Evolutionary conservation across 148 eudicot species (phyloP), one percentile per base, ranked within the genome.

Genomic region (Nyssa sinensis): DNA sequence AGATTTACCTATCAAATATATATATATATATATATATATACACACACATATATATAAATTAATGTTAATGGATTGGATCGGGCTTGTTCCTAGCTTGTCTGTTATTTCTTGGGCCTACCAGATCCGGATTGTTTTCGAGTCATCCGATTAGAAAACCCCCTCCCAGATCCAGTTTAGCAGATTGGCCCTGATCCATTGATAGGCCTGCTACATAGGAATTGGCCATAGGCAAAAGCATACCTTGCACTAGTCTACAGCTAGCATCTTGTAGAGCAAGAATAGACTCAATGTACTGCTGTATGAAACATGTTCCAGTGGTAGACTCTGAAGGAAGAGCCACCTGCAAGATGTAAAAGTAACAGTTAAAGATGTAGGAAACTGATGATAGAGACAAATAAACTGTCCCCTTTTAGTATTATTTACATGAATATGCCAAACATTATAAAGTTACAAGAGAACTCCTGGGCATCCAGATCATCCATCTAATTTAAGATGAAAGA

Each of bases 321-420:
- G 92, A 74, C 74, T 95, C 98, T 58, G 83, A 74, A 47, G 98
- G 98, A 76, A 95, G 97, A 78, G 98, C 97, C 80, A 95, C 92
- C 98, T 95, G 90, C 77, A 81, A 78, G 62, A 69, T 8, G 37
- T 27, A 75, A 70, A 28, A n/a, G 17, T 64, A 12, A 62, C 13
- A 28, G n/a, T 68, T 19, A 69, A 62, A 25, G 0, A 5, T 37
- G 39, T 23, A 25, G 47, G 19, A n/a, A 62, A 67, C n/a, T 21
- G 6, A 69, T 30, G 71, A 21, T 24, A 37, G 4, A 61, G 32
- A 28, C 41, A 33, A 25, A 17, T 66, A 24, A 33, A 32, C 29
- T 34, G 19, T 19, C 9, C 23, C 29, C 58, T 29, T 62, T 62
- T 59, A 61, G 57, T 71, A 58, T 51, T 75, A 34, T 34, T 19